A percentile compares a stretch with the other conserved stretches of the same genome.
Evolutionary conservation across 768 basidiomycete genomes (phyloP).

Genomic region (Leucosporidium yakuticum): DNA sequence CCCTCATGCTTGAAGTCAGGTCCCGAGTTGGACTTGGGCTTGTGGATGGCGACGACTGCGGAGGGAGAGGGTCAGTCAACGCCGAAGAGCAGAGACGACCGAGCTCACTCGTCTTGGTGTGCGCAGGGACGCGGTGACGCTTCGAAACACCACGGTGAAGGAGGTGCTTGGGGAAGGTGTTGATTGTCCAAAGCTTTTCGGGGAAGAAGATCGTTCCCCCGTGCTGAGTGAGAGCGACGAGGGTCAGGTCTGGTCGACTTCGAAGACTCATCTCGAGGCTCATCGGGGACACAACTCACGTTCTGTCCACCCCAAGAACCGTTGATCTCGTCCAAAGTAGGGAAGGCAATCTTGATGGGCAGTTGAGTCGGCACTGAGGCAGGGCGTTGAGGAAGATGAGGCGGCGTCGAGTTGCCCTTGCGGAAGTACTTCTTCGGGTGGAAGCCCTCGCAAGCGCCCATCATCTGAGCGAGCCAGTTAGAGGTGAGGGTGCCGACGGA

Average conservation of each 20-base stretch:
- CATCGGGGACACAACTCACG: not conserved
- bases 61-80: too few relatives aligned
- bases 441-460: constrained; percentile 15
- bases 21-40: not conserved
- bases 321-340: constrained; percentile 18
- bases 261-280: not conserved
- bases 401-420: not conserved
- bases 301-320: not conserved
- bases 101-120: constrained; percentile 21
- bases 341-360: constrained; percentile 30
- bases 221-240: not conserved
- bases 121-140: constrained; percentile 16
- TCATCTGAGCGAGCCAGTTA: constrained; percentile 24
- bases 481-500: constrained; percentile 18
- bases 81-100: too few relatives aligned
- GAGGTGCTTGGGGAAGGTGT: constrained; percentile 13
- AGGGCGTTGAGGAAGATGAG: not conserved
- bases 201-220: constrained; percentile 31
- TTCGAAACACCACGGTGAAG: constrained; percentile 19
- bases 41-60: constrained; percentile 19
- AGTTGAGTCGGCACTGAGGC: not conserved
- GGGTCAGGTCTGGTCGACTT: not conserved
- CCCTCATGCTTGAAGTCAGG: constrained; percentile 8
- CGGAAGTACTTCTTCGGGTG: constrained; percentile 14
- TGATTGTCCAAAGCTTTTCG: not conserved